Evolutionary conservation across 768 basidiomycete species (phyloP), one percentile per base, ranked within the genome.

Genomic region (Rhodotorula graminis): DNA sequence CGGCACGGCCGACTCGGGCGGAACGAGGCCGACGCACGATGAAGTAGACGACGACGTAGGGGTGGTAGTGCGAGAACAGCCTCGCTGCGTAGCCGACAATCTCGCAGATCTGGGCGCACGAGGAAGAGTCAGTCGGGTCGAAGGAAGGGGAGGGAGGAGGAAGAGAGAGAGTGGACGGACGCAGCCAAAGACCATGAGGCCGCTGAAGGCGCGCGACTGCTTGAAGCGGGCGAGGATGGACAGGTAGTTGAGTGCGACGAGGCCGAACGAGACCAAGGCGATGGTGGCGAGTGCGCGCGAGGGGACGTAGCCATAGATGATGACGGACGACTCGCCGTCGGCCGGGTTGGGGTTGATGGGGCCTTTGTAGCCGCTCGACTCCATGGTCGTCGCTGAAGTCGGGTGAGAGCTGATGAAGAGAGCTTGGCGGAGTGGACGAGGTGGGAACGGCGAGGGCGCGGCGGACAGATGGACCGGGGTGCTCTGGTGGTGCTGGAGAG

Each of bases 291-390:
- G 62, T 33, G 55, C 37, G 25, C 37, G 33, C 42, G 58, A 31
- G 0, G 71, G 71, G 14, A 65, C 46, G 46, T 59, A 72, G 33
- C 71, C 71, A 37, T 72, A 72, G n/a, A 72, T 53, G 18, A 53
- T 47, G 52, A 72, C 59, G 21, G 44, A 14, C 7, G 71, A 59
- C 53, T 72, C 67, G 10, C 66, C 66, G 18, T 47, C n/a, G 7
- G 11, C 33, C 16, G 71, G 71, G 46, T 72, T 58, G 4, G 63
- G 71, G 46, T 72, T 61, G 29, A 68, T 64, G 2, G 71, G 71
- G 2, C 62, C 71, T 33, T 23, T 27, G 23, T 33, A 57, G 56
- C 56, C 23, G 15, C 33, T 56, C 15, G 29, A 14, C 55, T 33
- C 16, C 31, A n/a, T 29, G 2, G 19, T 16, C 10, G 53, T 6